Conservation (phyloP, 306 rosid species). For the Macrotyloma uniflorum region DNA sequence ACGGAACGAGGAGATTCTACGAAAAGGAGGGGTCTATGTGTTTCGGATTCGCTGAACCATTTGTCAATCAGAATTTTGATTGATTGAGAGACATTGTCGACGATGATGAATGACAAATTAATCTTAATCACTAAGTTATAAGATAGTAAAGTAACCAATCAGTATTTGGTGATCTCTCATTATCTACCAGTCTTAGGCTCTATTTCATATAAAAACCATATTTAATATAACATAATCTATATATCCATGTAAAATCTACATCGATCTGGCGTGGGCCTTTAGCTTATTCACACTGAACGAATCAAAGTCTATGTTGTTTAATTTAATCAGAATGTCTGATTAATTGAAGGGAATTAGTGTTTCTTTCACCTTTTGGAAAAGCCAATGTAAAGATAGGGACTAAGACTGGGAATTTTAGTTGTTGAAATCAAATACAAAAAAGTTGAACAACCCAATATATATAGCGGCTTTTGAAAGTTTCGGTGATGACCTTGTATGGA, state of each 20-base stretch:
- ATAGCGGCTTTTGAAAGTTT: background rate
- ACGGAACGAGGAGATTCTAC: slow-evolving; percentile 16
- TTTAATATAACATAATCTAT: background rate
- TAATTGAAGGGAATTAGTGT: background rate
- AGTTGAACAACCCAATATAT: background rate
- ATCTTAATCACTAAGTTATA: slow-evolving; percentile 54
- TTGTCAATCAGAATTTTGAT: slow-evolving; percentile 51
- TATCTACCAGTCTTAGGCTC: background rate
- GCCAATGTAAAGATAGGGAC: background rate
- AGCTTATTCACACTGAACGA: background rate
- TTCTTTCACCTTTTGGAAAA: slow-evolving; percentile 32
- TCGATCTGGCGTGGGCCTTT: slow-evolving; percentile 30
- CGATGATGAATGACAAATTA: slow-evolving; percentile 42
- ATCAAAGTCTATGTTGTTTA: background rate
- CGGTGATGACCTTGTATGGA: background rate
- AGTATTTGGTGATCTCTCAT: slow-evolving; percentile 7
- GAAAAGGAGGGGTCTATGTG: slow-evolving; percentile 56
- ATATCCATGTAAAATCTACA: background rate
- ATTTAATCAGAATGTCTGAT: background rate
- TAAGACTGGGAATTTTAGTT: background rate
- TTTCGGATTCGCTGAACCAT: slow-evolving; percentile 53
- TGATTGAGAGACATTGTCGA: slow-evolving; percentile 38
- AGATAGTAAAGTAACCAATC: slow-evolving; percentile 23
- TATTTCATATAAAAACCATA: background rate
- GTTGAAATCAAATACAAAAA: slow-evolving; percentile 9